Percentiles rank a stretch among this genome's conserved stretches.
phyloP scores from a whole-genome alignment of 352 stramenopile genomes.

The Thraustochytrium striatum region DNA sequence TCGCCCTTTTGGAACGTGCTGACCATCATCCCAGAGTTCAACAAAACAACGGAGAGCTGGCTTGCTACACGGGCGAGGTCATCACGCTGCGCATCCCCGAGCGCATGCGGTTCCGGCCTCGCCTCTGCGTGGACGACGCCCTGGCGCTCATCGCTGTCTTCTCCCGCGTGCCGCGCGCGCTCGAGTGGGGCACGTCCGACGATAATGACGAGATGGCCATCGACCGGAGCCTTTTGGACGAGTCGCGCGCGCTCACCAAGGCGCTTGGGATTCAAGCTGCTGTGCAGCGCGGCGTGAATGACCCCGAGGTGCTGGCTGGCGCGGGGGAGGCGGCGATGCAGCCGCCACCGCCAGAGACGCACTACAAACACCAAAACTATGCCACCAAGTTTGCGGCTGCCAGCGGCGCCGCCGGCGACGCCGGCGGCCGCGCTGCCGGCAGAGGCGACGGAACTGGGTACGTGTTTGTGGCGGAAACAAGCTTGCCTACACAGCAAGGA shows the following conservation, averaged over 20 bases:
- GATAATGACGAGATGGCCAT: not conserved
- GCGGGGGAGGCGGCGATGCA: not conserved
- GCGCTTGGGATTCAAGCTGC: too few species aligned
- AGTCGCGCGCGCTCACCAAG: too few species aligned
- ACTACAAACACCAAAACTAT: constrained; percentile 41
- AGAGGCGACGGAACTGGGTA: not conserved
- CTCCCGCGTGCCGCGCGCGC: constrained; percentile 13
- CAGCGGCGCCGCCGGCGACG: not conserved
- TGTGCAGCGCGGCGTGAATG: not conserved
- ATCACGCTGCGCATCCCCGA: constrained; percentile 35
- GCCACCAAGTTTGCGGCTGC: too few species aligned
- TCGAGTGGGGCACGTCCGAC: not conserved
- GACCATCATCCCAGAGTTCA: constrained; percentile 48
- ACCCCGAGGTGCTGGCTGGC: not conserved
- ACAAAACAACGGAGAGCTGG: not conserved
- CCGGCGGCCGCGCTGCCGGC: too few species aligned
- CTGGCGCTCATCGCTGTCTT: constrained; percentile 44
- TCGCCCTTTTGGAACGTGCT: constrained; percentile 54
- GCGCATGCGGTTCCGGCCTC: not conserved
- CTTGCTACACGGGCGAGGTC: constrained; percentile 9
- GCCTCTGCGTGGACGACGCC: constrained; percentile 38
- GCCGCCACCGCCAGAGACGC: not conserved
- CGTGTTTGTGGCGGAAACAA: constrained; percentile 73
- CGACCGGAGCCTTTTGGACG: not conserved
- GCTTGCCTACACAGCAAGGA: constrained; percentile 70